Conservation (phyloP, 2,329 filamentous ascomycete species). For the Xylaria sp. region DNA sequence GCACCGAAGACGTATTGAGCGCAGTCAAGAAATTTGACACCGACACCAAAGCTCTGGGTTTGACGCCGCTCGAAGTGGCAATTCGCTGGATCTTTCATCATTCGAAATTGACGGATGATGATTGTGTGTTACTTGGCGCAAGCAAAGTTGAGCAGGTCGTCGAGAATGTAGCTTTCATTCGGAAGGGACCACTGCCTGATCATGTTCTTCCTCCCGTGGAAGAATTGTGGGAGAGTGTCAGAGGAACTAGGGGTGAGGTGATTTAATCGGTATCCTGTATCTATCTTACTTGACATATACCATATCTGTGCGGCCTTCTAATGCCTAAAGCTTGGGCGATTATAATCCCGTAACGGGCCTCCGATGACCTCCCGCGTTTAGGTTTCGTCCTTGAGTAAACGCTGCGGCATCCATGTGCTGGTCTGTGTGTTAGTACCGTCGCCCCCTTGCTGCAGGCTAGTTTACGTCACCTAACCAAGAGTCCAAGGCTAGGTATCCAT, state of each 20-base stretch:
- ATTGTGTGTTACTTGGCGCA: constrained; percentile 51
- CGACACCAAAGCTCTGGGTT: constrained; percentile 41
- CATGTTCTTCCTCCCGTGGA: constrained; percentile 39
- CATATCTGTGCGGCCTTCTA: background rate
- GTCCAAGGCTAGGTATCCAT: too few species aligned
- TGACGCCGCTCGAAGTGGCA: constrained; percentile 50
- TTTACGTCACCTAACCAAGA: too few species aligned
- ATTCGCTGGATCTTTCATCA: constrained; percentile 51
- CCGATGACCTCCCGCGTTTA: background rate
- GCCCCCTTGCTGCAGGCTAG: too few species aligned
- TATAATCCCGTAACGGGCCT: background rate
- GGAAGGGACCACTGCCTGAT: constrained; percentile 49
- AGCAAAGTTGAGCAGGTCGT: constrained; percentile 49
- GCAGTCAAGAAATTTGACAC: constrained; percentile 49
- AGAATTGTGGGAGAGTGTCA: constrained; percentile 42
- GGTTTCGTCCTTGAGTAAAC: background rate
- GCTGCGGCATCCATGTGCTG: background rate
- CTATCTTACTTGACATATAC: background rate
- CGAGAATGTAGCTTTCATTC: constrained; percentile 46
- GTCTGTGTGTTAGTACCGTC: too few species aligned
- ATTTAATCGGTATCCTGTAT: background rate
- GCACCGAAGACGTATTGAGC: constrained; percentile 43
- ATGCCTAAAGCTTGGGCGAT: background rate
- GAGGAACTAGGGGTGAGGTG: constrained; percentile 27
- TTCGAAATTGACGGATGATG: constrained; percentile 43